Percentiles rank a stretch among this genome's conserved stretches.
These are phyloP conservation scores for Phytophthora hibernalis DNA, from an alignment of 352 stramenopile species.

Conservation along the genomic window DNA sequence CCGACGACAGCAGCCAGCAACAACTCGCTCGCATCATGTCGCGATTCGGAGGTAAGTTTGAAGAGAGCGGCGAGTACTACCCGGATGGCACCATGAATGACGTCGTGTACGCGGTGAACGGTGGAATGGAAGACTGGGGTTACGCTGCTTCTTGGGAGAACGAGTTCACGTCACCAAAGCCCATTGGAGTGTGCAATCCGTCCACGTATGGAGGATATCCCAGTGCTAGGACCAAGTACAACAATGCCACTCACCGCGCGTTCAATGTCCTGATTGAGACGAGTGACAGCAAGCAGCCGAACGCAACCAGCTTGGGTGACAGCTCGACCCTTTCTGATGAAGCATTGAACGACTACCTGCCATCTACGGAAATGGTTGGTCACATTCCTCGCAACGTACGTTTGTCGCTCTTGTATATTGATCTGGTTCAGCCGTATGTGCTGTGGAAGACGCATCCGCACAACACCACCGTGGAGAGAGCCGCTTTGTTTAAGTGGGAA, in stretches of 20 bases:
- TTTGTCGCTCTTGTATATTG: constrained; percentile 91
- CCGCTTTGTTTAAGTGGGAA: constrained; percentile 59
- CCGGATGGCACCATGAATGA: constrained; percentile 91
- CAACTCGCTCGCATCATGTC: constrained; percentile 65
- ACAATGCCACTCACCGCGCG: constrained; percentile 87
- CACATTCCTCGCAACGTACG: constrained; percentile 95
- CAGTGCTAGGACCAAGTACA: constrained; percentile 88
- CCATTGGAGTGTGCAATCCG: constrained; percentile 81
- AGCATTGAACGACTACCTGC: constrained; percentile 53
- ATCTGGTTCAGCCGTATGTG: constrained; percentile 95
- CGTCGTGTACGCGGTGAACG: constrained; percentile 94
- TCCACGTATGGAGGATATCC: constrained; percentile 89
- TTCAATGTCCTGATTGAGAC: constrained; percentile 97
- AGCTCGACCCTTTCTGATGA: constrained; percentile 53
- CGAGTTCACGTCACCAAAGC: constrained; percentile 45
- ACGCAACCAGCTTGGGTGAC: constrained; percentile 70
- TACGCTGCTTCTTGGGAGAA: constrained; percentile 92
- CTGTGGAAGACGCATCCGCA: constrained; percentile 46
- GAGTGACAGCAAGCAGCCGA: constrained; percentile 88
- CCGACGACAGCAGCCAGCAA: constrained; percentile 63
- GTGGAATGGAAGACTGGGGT: constrained; percentile 97
- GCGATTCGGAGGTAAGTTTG: constrained; percentile 73
- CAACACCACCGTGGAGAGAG: constrained; percentile 10
- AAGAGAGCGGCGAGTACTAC: constrained; percentile 68
- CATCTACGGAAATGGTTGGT: constrained; percentile 66